These are phyloP conservation scores for Candida schatavii DNA, from an alignment of 805 yeast species.

Conservation along the genomic window DNA sequence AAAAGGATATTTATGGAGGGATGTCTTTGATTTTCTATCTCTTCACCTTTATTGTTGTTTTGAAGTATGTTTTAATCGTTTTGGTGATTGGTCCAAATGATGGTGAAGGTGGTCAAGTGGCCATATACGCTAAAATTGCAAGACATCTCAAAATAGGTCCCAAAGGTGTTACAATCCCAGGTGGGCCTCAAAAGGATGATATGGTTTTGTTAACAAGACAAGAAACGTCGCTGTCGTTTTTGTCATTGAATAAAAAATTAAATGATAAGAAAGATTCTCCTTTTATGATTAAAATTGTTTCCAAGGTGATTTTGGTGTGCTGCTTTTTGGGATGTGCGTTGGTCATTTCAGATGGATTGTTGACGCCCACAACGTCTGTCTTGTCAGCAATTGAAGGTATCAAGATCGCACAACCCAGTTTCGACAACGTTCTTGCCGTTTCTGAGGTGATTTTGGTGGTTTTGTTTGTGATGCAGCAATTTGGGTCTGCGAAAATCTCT, in stretches of 20 bases:
- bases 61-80: constrained; percentile 51
- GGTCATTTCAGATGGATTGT: constrained; percentile 57
- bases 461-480: constrained; percentile 45
- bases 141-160: constrained; percentile 47
- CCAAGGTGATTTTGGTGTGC: constrained; percentile 30
- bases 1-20: constrained; percentile 47
- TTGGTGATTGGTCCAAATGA: constrained; percentile 51
- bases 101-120: constrained; percentile 64
- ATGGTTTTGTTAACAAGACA: constrained; percentile 31
- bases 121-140: constrained; percentile 59
- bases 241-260: constrained; percentile 14
- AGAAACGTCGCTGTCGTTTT: constrained; percentile 31
- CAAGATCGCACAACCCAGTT: constrained; percentile 48
- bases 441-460: constrained; percentile 46
- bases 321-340: constrained; percentile 56
- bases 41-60: constrained; percentile 50
- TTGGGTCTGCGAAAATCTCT: constrained; percentile 51
- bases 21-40: constrained; percentile 53
- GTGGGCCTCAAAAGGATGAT: constrained; percentile 30
- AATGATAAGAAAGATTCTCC: constrained; percentile 20
- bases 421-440: constrained; percentile 45
- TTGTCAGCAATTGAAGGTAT: constrained; percentile 57
- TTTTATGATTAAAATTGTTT: constrained; percentile 24
- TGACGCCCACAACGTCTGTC: constrained; percentile 64
- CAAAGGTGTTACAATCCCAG: constrained; percentile 42